These are phyloP conservation scores for Agarophyton chilense DNA, from an alignment of 23 red algal species.

Conservation along the genomic window DNA sequence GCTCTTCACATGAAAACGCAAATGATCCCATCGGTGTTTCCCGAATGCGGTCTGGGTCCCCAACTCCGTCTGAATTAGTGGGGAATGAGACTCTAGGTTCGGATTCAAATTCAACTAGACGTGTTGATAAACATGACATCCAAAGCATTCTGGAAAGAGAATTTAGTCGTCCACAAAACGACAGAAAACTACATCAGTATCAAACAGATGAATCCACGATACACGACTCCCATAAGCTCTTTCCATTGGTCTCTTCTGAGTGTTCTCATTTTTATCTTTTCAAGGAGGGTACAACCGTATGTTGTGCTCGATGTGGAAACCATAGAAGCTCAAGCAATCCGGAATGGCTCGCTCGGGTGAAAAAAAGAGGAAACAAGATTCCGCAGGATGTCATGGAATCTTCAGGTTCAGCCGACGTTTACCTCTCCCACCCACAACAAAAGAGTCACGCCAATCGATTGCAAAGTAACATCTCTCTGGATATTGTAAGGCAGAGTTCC, in stretches of 20 bases:
- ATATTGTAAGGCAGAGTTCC: not conserved
- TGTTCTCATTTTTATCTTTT: conserved; percentile 94
- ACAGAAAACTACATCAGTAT: too few species aligned
- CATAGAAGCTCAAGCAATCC: conserved; percentile 66
- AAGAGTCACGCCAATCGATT: not conserved
- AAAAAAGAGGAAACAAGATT: conserved; percentile 61
- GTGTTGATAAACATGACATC: not conserved
- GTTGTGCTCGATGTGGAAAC: conserved; percentile 81
- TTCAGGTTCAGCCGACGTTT: not conserved
- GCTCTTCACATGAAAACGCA: not conserved
- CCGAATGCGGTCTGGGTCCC: not conserved
- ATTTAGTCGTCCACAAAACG: not conserved
- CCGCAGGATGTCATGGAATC: not conserved
- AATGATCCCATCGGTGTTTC: not conserved
- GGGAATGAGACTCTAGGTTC: conserved; percentile 3
- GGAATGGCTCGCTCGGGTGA: conserved; percentile 90
- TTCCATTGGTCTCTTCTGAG: not conserved
- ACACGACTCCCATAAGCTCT: not conserved
- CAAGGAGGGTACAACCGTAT: conserved; percentile 70
- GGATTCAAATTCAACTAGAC: not conserved
- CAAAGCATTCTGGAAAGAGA: not conserved
- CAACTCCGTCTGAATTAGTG: conserved; percentile 14
- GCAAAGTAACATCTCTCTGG: not conserved
- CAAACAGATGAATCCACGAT: conserved; percentile 7
- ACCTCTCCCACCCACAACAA: not conserved